A percentile compares a stretch with the other conserved stretches of the same genome.
phyloP scores from a whole-genome alignment of 306 rosid species.

The Prosopis cineraria region DNA sequence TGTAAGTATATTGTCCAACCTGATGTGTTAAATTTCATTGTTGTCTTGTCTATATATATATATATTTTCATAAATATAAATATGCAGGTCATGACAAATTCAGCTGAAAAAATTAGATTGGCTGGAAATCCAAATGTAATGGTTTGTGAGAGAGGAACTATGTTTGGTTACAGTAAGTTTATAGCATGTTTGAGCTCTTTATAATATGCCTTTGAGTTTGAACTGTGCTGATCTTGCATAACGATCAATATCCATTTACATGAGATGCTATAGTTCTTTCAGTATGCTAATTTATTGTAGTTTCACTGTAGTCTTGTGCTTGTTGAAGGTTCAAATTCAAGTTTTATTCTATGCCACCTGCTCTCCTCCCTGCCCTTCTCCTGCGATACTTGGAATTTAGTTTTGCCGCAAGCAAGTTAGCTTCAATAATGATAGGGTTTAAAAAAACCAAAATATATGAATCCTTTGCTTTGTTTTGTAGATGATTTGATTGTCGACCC shows the following conservation, averaged over 20 bases:
- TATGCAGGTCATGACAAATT: constrained; percentile 82
- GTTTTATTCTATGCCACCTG: constrained; percentile 6
- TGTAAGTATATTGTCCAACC: constrained; percentile 55
- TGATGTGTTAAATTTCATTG: constrained; percentile 25
- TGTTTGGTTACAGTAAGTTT: constrained; percentile 99
- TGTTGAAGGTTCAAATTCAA: not conserved
- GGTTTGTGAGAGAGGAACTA: constrained; percentile 99
- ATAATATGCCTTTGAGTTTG: constrained; percentile 23
- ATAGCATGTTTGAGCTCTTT: constrained; percentile 5
- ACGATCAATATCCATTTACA: not conserved
- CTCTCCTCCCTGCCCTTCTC: constrained; percentile 9
- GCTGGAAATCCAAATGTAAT: constrained; percentile 96
- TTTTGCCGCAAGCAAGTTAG: constrained; percentile 24
- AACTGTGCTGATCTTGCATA: constrained; percentile 1
- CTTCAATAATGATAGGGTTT: not conserved
- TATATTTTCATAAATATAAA: constrained; percentile 26
- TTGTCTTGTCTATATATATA: constrained; percentile 15
- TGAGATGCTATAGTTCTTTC: constrained; percentile 27
- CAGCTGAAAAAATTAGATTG: constrained; percentile 87
- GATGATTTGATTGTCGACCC: constrained; percentile 99
- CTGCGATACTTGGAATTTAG: constrained; percentile 18
- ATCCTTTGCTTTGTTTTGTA: constrained; percentile 40
- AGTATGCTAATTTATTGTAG: constrained; percentile 1
- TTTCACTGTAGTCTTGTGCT: constrained; percentile 25
- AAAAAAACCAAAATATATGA: constrained; percentile 8